phyloP scores from a whole-genome alignment of 345 rosid genomes.

The Punica granatum region DNA sequence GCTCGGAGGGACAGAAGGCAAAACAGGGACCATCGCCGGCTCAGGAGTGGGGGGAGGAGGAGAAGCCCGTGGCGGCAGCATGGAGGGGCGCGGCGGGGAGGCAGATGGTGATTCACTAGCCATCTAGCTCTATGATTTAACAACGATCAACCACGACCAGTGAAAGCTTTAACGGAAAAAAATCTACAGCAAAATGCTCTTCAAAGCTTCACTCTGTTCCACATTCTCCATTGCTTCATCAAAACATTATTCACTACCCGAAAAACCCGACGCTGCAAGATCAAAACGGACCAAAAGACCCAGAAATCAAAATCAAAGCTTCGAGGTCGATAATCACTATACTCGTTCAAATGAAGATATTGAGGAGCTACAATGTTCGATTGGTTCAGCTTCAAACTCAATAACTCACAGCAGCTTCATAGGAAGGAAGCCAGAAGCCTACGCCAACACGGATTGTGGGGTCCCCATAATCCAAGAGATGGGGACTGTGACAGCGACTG shows the following conservation, averaged over 20 bases:
- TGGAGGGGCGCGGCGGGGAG: constrained; percentile 27
- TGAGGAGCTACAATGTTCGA: not conserved
- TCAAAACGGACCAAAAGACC: too few species aligned
- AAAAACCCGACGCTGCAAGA: not conserved
- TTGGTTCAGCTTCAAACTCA: not conserved
- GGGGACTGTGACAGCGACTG: not conserved
- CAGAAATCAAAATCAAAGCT: not conserved
- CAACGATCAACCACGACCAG: not conserved
- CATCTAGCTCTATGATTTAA: constrained; percentile 28
- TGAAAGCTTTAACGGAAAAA: not conserved
- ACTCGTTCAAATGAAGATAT: not conserved
- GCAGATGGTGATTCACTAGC: constrained; percentile 48
- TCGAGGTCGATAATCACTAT: not conserved
- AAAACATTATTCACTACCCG: not conserved
- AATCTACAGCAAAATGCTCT: not conserved
- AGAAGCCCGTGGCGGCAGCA: constrained; percentile 23
- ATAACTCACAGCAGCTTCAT: not conserved
- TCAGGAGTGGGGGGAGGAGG: constrained; percentile 25
- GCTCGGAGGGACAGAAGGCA: constrained; percentile 16
- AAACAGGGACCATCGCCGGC: constrained; percentile 16
- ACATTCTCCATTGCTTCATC: not conserved
- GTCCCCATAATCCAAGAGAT: not conserved
- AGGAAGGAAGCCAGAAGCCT: not conserved
- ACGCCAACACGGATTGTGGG: not conserved
- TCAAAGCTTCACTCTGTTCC: not conserved